These are phyloP conservation scores for Saccharomycopsis javanensis DNA, from an alignment of 805 yeast species.

Conservation along the genomic window DNA sequence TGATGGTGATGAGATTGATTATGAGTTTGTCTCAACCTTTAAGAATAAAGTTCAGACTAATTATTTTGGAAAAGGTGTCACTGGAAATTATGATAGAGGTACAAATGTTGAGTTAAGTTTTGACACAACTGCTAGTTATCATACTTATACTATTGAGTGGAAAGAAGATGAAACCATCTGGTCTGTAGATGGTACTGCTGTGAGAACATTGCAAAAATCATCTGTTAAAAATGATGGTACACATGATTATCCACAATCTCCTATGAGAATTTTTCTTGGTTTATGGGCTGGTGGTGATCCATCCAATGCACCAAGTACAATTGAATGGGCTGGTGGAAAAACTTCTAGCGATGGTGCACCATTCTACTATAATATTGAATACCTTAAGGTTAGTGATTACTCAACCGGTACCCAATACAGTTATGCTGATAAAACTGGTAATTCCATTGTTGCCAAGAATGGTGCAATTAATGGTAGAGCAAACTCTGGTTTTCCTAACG, in stretches of 20 bases:
- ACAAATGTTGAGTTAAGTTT: conserved; percentile 38
- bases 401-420: conserved; percentile 52
- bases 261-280: conserved; percentile 64
- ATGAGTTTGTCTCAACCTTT: conserved; percentile 83
- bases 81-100: conserved; percentile 74
- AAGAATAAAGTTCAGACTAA: conserved; percentile 64
- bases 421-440: conserved; percentile 39
- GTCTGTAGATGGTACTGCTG: conserved; percentile 59
- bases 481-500: conserved; percentile 4
- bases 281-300: conserved; percentile 77
- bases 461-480: conserved; percentile 16
- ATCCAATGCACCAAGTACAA: conserved; percentile 54
- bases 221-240: conserved; percentile 32
- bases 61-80: conserved; percentile 74
- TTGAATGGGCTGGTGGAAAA: conserved; percentile 74
- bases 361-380: conserved; percentile 55
- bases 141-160: conserved; percentile 85
- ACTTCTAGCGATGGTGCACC: conserved; percentile 61
- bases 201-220: conserved; percentile 44
- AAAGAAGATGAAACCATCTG: conserved; percentile 53
- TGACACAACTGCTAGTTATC: conserved; percentile 53
- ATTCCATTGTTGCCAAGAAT: conserved; percentile 7
- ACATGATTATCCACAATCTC: conserved; percentile 81
- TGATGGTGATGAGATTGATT: conserved; percentile 82
- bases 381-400: conserved; percentile 54